phyloP scores from a whole-genome alignment of 129 eudicot species.

The Flaveria brownii region DNA sequence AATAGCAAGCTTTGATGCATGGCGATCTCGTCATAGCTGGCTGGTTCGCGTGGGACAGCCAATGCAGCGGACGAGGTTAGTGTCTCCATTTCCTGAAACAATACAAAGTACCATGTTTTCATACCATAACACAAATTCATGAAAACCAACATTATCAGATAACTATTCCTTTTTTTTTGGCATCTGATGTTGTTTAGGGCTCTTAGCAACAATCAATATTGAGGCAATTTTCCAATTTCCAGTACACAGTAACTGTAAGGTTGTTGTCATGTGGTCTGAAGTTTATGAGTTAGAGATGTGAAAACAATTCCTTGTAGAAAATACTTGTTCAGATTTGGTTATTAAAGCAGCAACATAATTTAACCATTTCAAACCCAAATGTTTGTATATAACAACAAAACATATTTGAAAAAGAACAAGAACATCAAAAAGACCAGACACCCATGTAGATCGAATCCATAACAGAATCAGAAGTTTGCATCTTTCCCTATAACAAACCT shows the following conservation, averaged over 20 bases:
- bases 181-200: background rate
- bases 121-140: background rate
- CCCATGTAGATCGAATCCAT: conserved; percentile 26
- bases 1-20: conserved; percentile 86
- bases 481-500: conserved; percentile 16
- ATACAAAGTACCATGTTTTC: background rate
- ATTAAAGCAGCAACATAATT: conserved; percentile 16
- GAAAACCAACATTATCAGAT: background rate
- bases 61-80: conserved; percentile 49
- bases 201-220: conserved; percentile 1
- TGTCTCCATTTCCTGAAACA: conserved; percentile 49
- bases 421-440: conserved; percentile 1
- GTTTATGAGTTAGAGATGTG: too few species aligned
- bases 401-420: conserved; percentile 20
- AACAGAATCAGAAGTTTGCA: conserved; percentile 21
- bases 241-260: background rate
- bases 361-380: conserved; percentile 18
- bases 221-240: background rate
- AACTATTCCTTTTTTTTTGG: background rate
- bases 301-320: too few species aligned
- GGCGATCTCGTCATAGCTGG: conserved; percentile 77
- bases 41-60: conserved; percentile 32
- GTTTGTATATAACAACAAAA: background rate
- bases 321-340: background rate
- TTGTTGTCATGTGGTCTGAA: too few species aligned